Evolutionary conservation across 2,329 filamentous ascomycete genomes (phyloP).

Genomic region (Paraphaeosphaeria sporulosa): DNA sequence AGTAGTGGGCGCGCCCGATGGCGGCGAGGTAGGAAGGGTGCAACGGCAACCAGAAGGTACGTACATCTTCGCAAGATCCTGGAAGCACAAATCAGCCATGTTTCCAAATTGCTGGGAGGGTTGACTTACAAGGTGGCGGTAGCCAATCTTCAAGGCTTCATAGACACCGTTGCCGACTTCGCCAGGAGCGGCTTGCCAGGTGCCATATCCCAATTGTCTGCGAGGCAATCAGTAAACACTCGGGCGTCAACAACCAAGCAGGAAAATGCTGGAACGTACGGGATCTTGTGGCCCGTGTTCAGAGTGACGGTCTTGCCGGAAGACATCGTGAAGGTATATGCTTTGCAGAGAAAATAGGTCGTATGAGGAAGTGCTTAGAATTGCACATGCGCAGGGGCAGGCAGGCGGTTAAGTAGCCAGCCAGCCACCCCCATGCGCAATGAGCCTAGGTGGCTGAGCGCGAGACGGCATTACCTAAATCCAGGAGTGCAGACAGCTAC

Average conservation of each 20-base stretch:
- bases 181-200: constrained; percentile 44
- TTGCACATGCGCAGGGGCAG: neutral
- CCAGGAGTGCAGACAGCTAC: constrained; percentile 22
- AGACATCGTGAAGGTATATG: constrained; percentile 30
- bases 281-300: constrained; percentile 56
- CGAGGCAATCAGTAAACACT: constrained; percentile 59
- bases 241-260: neutral
- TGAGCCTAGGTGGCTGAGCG: neutral
- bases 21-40: neutral
- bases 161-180: constrained; percentile 53
- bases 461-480: constrained; percentile 19
- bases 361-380: constrained; percentile 7
- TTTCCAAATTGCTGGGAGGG: neutral
- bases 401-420: constrained; percentile 3
- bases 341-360: neutral
- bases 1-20: neutral
- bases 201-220: constrained; percentile 47
- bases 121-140: constrained; percentile 42
- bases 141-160: constrained; percentile 44
- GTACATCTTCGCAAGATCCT: constrained; percentile 44
- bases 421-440: neutral
- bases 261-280: constrained; percentile 49
- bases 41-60: constrained; percentile 17
- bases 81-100: constrained; percentile 34
- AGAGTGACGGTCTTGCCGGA: constrained; percentile 47